Evolutionary conservation across 257 asterid species (phyloP).

Genomic region (Marsdenia floribunda): DNA sequence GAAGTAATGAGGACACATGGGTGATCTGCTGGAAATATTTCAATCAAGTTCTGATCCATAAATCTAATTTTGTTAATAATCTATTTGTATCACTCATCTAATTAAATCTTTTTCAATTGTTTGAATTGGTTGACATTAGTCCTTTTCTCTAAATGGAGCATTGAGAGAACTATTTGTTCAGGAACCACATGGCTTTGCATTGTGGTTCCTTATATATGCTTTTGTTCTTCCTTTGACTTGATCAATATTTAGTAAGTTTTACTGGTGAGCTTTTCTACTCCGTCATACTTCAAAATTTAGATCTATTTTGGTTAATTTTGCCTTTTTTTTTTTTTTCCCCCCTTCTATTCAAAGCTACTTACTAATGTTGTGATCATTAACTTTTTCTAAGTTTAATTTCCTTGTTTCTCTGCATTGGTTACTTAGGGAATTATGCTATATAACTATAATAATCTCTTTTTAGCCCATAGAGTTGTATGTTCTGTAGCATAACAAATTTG

Average conservation of each 20-base stretch:
- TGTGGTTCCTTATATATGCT: background rate
- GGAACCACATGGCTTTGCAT: background rate
- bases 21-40: background rate
- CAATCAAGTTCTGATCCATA: background rate
- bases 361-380: background rate
- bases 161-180: background rate
- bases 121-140: background rate
- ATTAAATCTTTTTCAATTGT: background rate
- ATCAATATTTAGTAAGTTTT: background rate
- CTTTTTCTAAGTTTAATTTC: background rate
- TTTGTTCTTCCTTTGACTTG: background rate
- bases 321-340: background rate
- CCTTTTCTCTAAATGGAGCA: background rate
- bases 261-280: background rate
- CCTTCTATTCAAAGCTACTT: background rate
- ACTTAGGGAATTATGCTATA: background rate
- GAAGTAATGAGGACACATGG: background rate
- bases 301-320: background rate
- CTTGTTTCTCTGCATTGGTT: background rate
- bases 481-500: background rate
- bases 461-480: background rate
- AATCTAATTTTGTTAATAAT: background rate
- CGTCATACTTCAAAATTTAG: background rate
- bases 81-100: background rate
- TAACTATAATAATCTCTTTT: background rate